These are phyloP conservation scores for Pleurozium schreberi DNA, from an alignment of 225 moss, liverwort and hornwort species.

Conservation along the genomic window DNA sequence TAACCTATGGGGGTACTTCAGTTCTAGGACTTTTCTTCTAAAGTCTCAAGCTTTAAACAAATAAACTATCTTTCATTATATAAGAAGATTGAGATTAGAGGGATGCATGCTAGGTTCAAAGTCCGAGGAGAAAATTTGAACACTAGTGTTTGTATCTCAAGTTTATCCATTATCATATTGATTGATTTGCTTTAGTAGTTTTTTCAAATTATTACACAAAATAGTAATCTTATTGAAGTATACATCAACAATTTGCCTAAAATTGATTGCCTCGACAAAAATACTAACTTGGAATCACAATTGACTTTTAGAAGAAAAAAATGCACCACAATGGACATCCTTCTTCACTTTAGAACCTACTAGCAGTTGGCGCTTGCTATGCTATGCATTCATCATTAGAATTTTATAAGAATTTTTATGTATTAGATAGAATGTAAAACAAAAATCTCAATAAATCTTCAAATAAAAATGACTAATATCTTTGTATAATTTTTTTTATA, in stretches of 20 bases:
- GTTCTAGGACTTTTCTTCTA: fast-evolving
- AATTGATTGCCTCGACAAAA: not conserved
- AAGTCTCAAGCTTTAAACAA: not conserved
- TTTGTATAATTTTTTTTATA: too few species aligned
- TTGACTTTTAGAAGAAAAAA: not conserved
- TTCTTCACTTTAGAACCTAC: not conserved
- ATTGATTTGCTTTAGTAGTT: not conserved
- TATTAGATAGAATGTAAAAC: too few species aligned
- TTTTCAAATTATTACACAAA: not conserved
- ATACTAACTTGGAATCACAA: not conserved
- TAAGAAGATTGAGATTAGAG: not conserved
- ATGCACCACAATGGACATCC: not conserved
- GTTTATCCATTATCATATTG: not conserved
- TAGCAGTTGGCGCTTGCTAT: too few species aligned
- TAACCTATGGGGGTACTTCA: not conserved
- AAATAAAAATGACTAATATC: too few species aligned
- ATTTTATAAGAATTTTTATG: too few species aligned
- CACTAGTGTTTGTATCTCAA: fast-evolving
- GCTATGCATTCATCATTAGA: too few species aligned
- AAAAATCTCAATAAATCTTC: too few species aligned
- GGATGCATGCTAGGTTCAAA: not conserved
- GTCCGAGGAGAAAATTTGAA: not conserved
- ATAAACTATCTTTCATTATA: not conserved
- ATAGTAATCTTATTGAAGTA: not conserved
- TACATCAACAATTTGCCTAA: not conserved